A percentile compares a stretch with the other conserved stretches of the same genome.
Evolutionary conservation across 768 basidiomycete species (phyloP).

Genomic region (Suillus subalutaceus): DNA sequence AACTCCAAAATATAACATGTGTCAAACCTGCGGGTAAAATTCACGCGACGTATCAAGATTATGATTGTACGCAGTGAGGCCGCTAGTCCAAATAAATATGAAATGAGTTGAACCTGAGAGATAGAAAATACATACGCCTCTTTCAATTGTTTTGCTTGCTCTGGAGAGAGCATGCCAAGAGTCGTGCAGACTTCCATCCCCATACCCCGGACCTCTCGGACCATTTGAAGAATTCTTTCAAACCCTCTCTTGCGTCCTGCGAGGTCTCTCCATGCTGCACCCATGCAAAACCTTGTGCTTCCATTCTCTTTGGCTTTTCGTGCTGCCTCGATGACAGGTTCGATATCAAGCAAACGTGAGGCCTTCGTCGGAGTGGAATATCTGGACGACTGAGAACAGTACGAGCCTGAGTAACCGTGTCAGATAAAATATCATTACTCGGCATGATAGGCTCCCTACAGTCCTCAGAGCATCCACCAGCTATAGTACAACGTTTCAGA

Average conservation of each 20-base stretch:
- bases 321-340: constrained; percentile 91
- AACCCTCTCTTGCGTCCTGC: constrained; percentile 93
- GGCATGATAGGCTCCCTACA: constrained; percentile 54
- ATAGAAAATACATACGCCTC: constrained; percentile 67
- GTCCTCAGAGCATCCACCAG: constrained; percentile 95
- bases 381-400: constrained; percentile 97
- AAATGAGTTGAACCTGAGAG: constrained; percentile 13
- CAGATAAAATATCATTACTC: constrained; percentile 5
- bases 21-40: constrained; percentile 83
- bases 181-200: constrained; percentile 99
- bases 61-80: constrained; percentile 97
- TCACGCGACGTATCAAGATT: constrained; percentile 98
- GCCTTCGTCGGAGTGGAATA: constrained; percentile 90
- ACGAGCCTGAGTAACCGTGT: constrained; percentile 64
- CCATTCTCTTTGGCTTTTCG: constrained; percentile 95
- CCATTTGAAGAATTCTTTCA: constrained; percentile 92
- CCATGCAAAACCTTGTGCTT: constrained; percentile 98
- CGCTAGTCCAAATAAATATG: constrained; percentile 45
- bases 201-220: constrained; percentile 87
- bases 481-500: constrained; percentile 41
- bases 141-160: constrained; percentile 90
- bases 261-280: constrained; percentile 96
- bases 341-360: constrained; percentile 82
- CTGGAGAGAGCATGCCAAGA: constrained; percentile 93
- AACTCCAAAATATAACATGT: constrained; percentile 4